Evolutionary conservation across 108 stramenopile species (phyloP).

Genomic region (Nitzschia palea): DNA sequence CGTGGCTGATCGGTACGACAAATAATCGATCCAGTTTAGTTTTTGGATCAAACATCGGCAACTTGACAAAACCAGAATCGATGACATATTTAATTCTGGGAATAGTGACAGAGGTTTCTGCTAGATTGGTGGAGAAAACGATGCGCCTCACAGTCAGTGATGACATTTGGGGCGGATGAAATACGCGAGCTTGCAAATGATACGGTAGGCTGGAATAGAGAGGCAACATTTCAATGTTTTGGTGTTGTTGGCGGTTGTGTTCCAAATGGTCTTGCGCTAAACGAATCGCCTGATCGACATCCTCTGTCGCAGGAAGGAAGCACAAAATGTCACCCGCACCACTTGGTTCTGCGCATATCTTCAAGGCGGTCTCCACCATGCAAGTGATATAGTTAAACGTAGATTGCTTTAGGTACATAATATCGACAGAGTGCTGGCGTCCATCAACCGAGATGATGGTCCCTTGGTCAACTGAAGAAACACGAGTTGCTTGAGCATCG

Average conservation of each 20-base stretch:
- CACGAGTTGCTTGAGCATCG: slow-evolving; percentile 3
- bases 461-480: slow-evolving; percentile 28
- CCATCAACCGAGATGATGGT: slow-evolving; percentile 88
- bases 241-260: slow-evolving; percentile 2
- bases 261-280: slow-evolving; percentile 71
- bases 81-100: slow-evolving; percentile 89
- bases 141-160: slow-evolving; percentile 52
- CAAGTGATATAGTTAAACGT: slow-evolving; percentile 73
- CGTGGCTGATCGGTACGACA: slow-evolving; percentile 76
- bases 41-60: slow-evolving; percentile 88
- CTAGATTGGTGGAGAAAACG: slow-evolving; percentile 90
- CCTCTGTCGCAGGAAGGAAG: slow-evolving; percentile 93
- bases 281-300: slow-evolving; percentile 83
- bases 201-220: slow-evolving; percentile 87
- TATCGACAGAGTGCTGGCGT: slow-evolving; percentile 83
- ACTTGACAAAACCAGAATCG: slow-evolving; percentile 95
- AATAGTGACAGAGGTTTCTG: slow-evolving; percentile 94
- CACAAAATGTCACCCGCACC: slow-evolving; percentile 87
- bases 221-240: slow-evolving; percentile 66
- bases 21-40: slow-evolving; percentile 79
- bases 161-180: slow-evolving; percentile 46
- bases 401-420: slow-evolving; percentile 79
- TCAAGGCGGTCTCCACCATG: slow-evolving; percentile 78
- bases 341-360: slow-evolving; percentile 27
- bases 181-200: slow-evolving; percentile 72